Conservation (phyloP, 225 moss, liverwort and hornwort species). For the Ulota crispa region DNA sequence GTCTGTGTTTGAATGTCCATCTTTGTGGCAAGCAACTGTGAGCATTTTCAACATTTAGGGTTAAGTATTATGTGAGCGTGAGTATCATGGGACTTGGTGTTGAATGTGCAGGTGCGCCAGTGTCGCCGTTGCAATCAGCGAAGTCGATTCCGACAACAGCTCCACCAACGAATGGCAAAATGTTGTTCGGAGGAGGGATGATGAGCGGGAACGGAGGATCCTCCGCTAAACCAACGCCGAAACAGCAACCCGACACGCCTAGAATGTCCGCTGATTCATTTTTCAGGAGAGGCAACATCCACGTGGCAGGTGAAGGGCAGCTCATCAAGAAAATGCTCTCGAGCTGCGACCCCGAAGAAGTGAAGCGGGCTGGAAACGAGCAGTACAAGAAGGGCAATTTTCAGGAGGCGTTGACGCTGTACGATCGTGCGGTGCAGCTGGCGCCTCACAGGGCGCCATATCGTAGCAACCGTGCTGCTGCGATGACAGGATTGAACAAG, state of each 20-base stretch:
- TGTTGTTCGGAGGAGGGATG: slow-evolving; percentile 48
- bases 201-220: slow-evolving; percentile 20
- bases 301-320: slow-evolving; percentile 51
- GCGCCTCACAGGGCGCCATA: slow-evolving; percentile 78
- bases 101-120: slow-evolving; percentile 28
- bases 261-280: slow-evolving; percentile 31
- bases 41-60: neutral
- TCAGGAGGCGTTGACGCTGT: slow-evolving; percentile 71
- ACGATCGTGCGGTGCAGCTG: slow-evolving; percentile 75
- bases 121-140: slow-evolving; percentile 34
- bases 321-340: slow-evolving; percentile 57
- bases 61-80: too few relatives aligned
- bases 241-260: slow-evolving; percentile 36
- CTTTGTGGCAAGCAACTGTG: neutral
- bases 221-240: neutral
- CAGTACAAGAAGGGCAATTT: slow-evolving; percentile 89
- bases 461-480: slow-evolving; percentile 86
- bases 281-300: slow-evolving; percentile 42
- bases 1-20: too few relatives aligned
- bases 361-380: slow-evolving; percentile 84
- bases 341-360: slow-evolving; percentile 71
- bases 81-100: neutral
- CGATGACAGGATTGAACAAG: slow-evolving; percentile 75
- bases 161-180: slow-evolving; percentile 38
- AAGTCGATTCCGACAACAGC: slow-evolving; percentile 29